Percentiles rank a stretch among this genome's conserved stretches.
Conservation (phyloP, 805 yeast species). For the Starmerella riodocensis region DNA sequence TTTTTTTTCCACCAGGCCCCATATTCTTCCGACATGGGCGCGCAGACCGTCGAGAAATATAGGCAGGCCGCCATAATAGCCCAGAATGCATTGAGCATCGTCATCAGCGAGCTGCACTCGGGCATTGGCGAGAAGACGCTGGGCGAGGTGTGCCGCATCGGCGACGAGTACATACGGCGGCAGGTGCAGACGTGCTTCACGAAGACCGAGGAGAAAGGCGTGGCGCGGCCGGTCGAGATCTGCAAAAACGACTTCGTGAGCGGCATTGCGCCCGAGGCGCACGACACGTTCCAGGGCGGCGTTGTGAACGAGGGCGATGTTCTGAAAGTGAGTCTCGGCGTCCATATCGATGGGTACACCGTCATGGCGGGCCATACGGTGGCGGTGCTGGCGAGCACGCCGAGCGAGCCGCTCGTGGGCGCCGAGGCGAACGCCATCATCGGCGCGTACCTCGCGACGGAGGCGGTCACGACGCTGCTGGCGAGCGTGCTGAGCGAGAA, state of each 20-base stretch:
- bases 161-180: constrained; percentile 60
- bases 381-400: constrained; percentile 35
- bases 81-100: constrained; percentile 64
- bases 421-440: constrained; percentile 76
- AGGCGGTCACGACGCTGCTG: constrained; percentile 65
- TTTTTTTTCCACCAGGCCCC: background rate
- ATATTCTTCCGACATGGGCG: constrained; percentile 5
- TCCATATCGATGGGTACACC: constrained; percentile 91
- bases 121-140: constrained; percentile 45
- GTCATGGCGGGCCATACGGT: constrained; percentile 75
- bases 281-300: constrained; percentile 29
- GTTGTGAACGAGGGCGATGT: constrained; percentile 64
- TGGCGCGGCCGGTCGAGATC: constrained; percentile 80
- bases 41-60: constrained; percentile 49
- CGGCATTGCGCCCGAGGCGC: constrained; percentile 72
- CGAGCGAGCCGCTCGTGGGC: constrained; percentile 67
- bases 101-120: constrained; percentile 53
- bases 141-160: constrained; percentile 61
- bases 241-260: constrained; percentile 66
- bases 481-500: constrained; percentile 45
- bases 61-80: constrained; percentile 80
- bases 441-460: constrained; percentile 81
- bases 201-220: constrained; percentile 59
- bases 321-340: constrained; percentile 73
- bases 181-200: constrained; percentile 48